Evolutionary conservation across 2,329 filamentous ascomycete genomes (phyloP).

Genomic region (Pseudogymnoascus sp.): DNA sequence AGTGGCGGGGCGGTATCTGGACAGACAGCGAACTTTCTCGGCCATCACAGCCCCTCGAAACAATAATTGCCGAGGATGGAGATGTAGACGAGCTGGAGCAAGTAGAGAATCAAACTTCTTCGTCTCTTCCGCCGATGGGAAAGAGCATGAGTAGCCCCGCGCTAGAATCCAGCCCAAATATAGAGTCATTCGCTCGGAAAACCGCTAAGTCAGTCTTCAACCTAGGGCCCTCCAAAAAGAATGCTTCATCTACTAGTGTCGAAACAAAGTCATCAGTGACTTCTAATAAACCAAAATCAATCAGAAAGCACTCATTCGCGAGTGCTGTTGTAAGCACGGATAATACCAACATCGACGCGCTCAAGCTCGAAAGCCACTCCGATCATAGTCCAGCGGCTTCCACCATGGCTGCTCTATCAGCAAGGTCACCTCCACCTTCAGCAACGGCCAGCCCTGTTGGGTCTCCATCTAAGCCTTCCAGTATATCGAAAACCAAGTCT

Average conservation of each 20-base stretch:
- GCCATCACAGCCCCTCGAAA: conserved; percentile 27
- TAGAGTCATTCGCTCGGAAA: conserved; percentile 38
- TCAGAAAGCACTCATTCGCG: conserved; percentile 55
- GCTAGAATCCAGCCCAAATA: conserved; percentile 31
- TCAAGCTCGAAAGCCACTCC: conserved; percentile 44
- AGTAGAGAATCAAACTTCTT: conserved; percentile 24
- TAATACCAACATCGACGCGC: conserved; percentile 55
- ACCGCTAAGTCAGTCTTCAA: conserved; percentile 23
- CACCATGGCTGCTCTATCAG: conserved; percentile 61
- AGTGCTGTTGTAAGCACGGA: conserved; percentile 57
- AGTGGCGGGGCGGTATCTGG: conserved; percentile 79
- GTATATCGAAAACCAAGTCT: conserved; percentile 21
- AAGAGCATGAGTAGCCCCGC: conserved; percentile 46
- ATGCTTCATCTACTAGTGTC: conserved; percentile 40
- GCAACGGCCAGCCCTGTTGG: conserved; percentile 39
- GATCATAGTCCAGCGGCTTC: conserved; percentile 51
- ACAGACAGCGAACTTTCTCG: conserved; percentile 38
- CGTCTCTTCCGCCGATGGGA: conserved; percentile 38
- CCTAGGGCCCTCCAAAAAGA: conserved; percentile 22
- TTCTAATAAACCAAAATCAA: conserved; percentile 41
- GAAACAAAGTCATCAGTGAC: conserved; percentile 34
- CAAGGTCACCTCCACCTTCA: conserved; percentile 46
- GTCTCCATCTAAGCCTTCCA: conserved; percentile 28
- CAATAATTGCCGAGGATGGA: conserved; percentile 35
- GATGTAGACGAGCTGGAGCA: conserved; percentile 35